Evolutionary conservation across 2,329 filamentous ascomycete genomes (phyloP), one percentile per base, ranked within the genome.

Genomic region (Cytospora piceae): DNA sequence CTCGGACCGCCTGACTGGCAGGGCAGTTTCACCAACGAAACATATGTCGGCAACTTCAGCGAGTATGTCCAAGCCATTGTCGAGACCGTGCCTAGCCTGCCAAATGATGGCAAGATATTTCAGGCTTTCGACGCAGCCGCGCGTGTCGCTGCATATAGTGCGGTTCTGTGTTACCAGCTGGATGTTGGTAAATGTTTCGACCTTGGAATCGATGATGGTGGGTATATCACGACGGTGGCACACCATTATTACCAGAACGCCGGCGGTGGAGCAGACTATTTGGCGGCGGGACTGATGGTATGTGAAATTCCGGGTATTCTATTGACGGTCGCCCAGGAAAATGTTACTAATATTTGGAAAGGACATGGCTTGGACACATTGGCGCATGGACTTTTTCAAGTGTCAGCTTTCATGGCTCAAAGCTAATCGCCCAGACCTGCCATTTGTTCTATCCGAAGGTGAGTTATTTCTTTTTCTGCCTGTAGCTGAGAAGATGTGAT

Each of bases 161-260:
- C 58, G 20, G 59, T 64, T 20, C 69, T 72, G 24, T 58, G 67
- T 4, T 74, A 72, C 57, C 32, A 70, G 1, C 70, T 75, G n/a
- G 72, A 71, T 22, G 69, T 74, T 2, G 69, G 73, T 29, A 69
- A 39, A n/a, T 74, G 73, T 58, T 76, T 76, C 59, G 64, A 54
- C 1, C 71, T 75, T 0, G 75, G 76, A 15, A 77, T 77, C 57
- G 74, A 77, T 67, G 65, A 69, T 14, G 70, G 65, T 22, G 66
- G 67, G 52, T 70, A 71, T 39, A 70, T 77, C 64, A 74, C 74
- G 64, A 73, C 75, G 51, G 73, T 77, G 2, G 71, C 75, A 24
- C 73, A 74, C 39, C 76, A 77, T 55, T 77, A 76, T 67, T 77
- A 77, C 66, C 74, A 77, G 67, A 72, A 69, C 0, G 73, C 73